Evolutionary conservation across 768 basidiomycete genomes (phyloP).

Genomic region (Suillus occidentalis): DNA sequence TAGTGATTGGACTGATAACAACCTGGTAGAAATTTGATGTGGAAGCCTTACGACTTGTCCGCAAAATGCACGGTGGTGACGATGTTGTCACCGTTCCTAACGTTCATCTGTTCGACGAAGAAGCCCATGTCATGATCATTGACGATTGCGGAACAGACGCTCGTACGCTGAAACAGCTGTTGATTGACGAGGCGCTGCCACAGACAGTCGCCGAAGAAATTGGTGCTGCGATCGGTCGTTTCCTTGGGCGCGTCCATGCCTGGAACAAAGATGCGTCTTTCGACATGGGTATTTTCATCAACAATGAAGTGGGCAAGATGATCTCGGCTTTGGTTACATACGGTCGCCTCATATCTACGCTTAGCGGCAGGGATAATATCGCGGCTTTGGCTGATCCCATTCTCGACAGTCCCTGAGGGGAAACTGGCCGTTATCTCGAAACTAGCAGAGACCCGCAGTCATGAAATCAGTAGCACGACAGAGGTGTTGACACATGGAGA

Average conservation of each 20-base stretch:
- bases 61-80: constrained; percentile 31
- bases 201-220: constrained; percentile 39
- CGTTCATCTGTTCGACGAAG: constrained; percentile 51
- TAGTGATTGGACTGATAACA: constrained; percentile 16
- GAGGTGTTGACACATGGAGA: constrained; percentile 50
- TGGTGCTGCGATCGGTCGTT: constrained; percentile 53
- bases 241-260: constrained; percentile 52
- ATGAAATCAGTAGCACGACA: constrained; percentile 31
- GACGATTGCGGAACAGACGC: constrained; percentile 51
- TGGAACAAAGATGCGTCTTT: constrained; percentile 38
- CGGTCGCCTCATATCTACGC: constrained; percentile 42
- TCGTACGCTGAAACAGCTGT: constrained; percentile 40
- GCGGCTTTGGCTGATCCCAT: constrained; percentile 43
- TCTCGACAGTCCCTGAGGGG: constrained; percentile 36
- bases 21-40: constrained; percentile 44
- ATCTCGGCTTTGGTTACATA: constrained; percentile 45
- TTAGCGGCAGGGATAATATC: constrained; percentile 31
- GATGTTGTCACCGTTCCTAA: constrained; percentile 46
- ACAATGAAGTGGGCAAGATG: constrained; percentile 40
- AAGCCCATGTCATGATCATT: constrained; percentile 55
- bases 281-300: constrained; percentile 39
- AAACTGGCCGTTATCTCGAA: constrained; percentile 36
- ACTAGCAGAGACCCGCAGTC: constrained; percentile 30
- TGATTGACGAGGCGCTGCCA: constrained; percentile 36
- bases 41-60: constrained; percentile 48